Base-by-base conservation (phyloP, 306 rosid genomes). In the Prunus dulcis region DNA sequence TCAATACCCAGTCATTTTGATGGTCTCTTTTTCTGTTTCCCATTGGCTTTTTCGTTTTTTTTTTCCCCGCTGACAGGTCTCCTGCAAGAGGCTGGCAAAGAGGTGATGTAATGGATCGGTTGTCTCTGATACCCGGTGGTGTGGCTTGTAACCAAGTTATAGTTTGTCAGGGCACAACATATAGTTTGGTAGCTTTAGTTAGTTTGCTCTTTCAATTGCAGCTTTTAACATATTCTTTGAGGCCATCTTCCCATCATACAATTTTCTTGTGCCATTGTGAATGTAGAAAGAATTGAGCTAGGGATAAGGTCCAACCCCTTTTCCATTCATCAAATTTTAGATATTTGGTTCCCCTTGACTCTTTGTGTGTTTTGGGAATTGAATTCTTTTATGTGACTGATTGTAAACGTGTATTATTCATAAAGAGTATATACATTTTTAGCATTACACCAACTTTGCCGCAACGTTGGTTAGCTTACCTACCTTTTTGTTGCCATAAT, bases 231-330 rank as follows among this genome's bases (percentile, higher is more conserved):
- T 81, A 83, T 90, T 88, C 88, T 89, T 77, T 83, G 72, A 88
- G 82, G 93, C 84, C 67, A 67, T 75, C 71, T 68, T 77, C 87
- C 79, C 80, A 10, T 61, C 80, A 78, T 73, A 23, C 55, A 77
- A 28, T 67, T 83, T 79, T 76, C 49, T 72, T 64, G 83, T 84
- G 81, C 82, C 87, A 43, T 60, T 82, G 85, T 86, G 93, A 84
- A 87, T 84, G 96, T 90, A 86, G 92, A 81, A 78, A 82, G 82
- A 84, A 74, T 73, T 82, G 82, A 88, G 76, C 80, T 72, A 80
- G 76, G 63, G 79, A 84, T 79, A 46, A 7, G 25, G 79, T 64
- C 47, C 18, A 57, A 22, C 23, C 55, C 53, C 52, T 9, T 27
- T 80, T 77, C 52, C 64, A 77, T 74, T 70, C 55, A 43, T 76